Evolutionary conservation across 78 protist species (phyloP).

Genomic region (Speleostelium caveatum): DNA sequence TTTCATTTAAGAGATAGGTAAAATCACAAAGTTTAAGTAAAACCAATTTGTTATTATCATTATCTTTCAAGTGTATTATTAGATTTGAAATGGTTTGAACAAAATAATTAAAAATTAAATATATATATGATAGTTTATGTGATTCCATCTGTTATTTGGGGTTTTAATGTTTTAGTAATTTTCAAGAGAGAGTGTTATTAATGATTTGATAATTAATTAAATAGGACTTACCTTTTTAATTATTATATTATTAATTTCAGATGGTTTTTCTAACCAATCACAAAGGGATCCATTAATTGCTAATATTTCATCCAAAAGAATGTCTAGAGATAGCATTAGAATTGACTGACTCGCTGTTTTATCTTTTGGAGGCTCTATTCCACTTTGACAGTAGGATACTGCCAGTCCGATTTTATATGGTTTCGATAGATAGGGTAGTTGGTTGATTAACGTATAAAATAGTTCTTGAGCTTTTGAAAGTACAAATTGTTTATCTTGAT

Average conservation of each 20-base stretch:
- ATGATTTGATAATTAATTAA: not conserved
- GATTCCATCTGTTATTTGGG: conserved; percentile 8
- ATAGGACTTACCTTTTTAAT: conserved; percentile 38
- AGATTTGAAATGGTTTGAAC: conserved; percentile 17
- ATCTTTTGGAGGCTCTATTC: conserved; percentile 28
- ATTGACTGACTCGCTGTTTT: conserved; percentile 43
- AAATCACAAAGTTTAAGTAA: conserved; percentile 44
- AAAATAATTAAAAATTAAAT: conserved; percentile 16
- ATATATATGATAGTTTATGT: conserved; percentile 35
- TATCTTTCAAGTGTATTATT: conserved; percentile 21
- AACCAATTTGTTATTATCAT: conserved; percentile 50
- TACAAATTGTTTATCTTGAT: not conserved
- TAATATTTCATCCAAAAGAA: conserved; percentile 43
- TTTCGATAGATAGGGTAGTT: conserved; percentile 8
- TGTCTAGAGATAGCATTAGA: conserved; percentile 31
- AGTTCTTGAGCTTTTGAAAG: conserved; percentile 39
- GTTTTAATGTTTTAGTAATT: not conserved
- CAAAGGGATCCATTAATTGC: conserved; percentile 27
- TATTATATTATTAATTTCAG: conserved; percentile 16
- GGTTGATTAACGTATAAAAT: conserved; percentile 50
- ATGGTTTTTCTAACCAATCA: conserved; percentile 55
- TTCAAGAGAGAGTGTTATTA: not conserved
- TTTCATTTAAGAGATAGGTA: conserved; percentile 32
- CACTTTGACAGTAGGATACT: conserved; percentile 30
- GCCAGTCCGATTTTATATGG: conserved; percentile 52